Conservation (phyloP, 2,329 filamentous ascomycete species). For the Cytospora chrysosperma region DNA sequence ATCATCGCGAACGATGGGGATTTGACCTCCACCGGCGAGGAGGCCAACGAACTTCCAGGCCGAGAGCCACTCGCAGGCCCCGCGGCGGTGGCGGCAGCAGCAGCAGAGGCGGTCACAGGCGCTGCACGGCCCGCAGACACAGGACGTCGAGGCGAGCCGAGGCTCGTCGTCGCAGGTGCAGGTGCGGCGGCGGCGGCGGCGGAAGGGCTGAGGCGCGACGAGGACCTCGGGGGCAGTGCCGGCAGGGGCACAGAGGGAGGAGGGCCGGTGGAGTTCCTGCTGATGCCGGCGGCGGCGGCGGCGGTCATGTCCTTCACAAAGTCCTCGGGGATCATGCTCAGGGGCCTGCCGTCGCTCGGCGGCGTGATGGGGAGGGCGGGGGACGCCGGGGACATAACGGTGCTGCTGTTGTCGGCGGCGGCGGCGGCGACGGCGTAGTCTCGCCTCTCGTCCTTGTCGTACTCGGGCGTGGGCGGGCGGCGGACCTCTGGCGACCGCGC, state of each 20-base stretch:
- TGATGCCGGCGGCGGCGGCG: not conserved
- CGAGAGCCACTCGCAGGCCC: not conserved
- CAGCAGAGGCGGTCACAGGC: not conserved
- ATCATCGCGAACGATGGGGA: constrained; percentile 5
- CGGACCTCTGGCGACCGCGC: constrained; percentile 25
- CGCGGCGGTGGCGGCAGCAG: no score
- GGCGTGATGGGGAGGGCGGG: constrained; percentile 46
- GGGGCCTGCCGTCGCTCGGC: constrained; percentile 23
- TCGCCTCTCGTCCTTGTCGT: constrained; percentile 38
- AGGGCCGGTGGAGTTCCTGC: no score
- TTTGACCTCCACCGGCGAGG: not conserved
- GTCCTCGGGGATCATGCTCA: constrained; percentile 20
- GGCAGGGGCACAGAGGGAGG: constrained; percentile 10
- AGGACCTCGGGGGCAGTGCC: constrained; percentile 1
- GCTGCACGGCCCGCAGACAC: not conserved
- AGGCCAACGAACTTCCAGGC: not conserved
- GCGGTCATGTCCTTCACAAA: constrained; percentile 5
- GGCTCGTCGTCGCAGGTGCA: not conserved
- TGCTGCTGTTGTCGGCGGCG: no score
- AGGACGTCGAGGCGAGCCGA: not conserved
- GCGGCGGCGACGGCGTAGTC: constrained; percentile 27
- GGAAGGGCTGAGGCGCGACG: constrained; percentile 8
- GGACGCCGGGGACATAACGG: constrained; percentile 41
- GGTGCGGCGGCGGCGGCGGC: not conserved
- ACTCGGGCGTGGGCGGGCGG: constrained; percentile 50